Conservation (phyloP, 208 protist species). For the Crithidia fasciculata region DNA sequence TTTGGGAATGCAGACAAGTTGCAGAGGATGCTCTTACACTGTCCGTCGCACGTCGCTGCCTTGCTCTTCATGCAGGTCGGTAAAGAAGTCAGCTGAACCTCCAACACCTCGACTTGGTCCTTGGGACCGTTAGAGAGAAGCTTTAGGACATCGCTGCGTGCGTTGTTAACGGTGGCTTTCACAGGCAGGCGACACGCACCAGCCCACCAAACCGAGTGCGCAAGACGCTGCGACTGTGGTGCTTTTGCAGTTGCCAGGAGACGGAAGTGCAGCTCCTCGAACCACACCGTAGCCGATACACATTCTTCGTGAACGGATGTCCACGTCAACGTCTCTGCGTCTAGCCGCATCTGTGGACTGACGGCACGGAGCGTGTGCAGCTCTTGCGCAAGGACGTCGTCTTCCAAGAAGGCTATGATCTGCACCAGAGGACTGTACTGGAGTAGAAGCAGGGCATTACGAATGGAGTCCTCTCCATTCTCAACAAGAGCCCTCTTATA, state of each 20-base stretch:
- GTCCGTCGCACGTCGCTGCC: background rate
- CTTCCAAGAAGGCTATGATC: too few relatives aligned
- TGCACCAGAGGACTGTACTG: too few relatives aligned
- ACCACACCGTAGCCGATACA: background rate
- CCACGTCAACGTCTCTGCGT: background rate
- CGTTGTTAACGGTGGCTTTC: background rate
- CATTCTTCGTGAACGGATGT: background rate
- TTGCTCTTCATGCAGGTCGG: background rate
- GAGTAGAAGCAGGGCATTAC: too few relatives aligned
- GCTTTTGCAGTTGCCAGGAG: background rate
- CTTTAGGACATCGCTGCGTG: background rate
- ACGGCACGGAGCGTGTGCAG: too few relatives aligned
- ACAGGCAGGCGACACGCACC: background rate
- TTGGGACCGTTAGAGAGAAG: background rate
- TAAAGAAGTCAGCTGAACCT: background rate
- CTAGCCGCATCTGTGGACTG: background rate
- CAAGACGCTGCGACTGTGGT: background rate
- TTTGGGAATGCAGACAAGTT: background rate
- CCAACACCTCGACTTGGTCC: background rate
- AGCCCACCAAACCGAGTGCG: background rate
- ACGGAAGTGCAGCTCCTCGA: background rate
- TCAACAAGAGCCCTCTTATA: too few relatives aligned
- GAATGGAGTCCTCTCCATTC: too few relatives aligned
- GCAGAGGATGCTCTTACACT: background rate
- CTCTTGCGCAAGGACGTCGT: too few relatives aligned